A percentile compares a stretch with the other conserved stretches of the same genome.
Evolutionary conservation across 305 asterid genomes (phyloP).

Genomic region (Coffea humblotiana): DNA sequence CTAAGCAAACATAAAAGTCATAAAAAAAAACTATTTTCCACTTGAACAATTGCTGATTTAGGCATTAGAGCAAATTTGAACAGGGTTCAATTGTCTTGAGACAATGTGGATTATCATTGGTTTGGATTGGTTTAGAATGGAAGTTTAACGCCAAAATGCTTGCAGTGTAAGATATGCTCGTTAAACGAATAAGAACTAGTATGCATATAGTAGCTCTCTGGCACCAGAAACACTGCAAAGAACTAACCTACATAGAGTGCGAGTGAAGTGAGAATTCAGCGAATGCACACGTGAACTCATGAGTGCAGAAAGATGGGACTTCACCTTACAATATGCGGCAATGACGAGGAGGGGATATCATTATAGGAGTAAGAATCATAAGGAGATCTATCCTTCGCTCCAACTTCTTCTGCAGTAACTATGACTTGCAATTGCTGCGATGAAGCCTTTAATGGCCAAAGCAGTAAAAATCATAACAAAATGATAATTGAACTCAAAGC

Average conservation of each 20-base stretch:
- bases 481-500: conserved; percentile 20
- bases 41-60: background rate
- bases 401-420: conserved; percentile 74
- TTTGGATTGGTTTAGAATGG: background rate
- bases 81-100: background rate
- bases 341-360: conserved; percentile 66
- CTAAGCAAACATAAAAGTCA: background rate
- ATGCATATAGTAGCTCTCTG: too few species aligned
- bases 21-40: background rate
- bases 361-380: conserved; percentile 76
- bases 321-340: conserved; percentile 78
- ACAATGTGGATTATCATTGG: background rate
- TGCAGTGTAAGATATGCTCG: background rate
- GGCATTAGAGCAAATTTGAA: background rate
- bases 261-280: background rate
- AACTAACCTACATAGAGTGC: background rate
- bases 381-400: conserved; percentile 72
- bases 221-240: background rate
- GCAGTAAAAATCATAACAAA: conserved; percentile 18
- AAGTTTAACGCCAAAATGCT: background rate
- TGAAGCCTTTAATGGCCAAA: conserved; percentile 46
- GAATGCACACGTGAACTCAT: background rate
- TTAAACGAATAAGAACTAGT: background rate
- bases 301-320: conserved; percentile 12
- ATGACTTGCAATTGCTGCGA: conserved; percentile 75